These are phyloP conservation scores for Solanum microdontum DNA, from an alignment of 257 asterid species.

Conservation along the genomic window DNA sequence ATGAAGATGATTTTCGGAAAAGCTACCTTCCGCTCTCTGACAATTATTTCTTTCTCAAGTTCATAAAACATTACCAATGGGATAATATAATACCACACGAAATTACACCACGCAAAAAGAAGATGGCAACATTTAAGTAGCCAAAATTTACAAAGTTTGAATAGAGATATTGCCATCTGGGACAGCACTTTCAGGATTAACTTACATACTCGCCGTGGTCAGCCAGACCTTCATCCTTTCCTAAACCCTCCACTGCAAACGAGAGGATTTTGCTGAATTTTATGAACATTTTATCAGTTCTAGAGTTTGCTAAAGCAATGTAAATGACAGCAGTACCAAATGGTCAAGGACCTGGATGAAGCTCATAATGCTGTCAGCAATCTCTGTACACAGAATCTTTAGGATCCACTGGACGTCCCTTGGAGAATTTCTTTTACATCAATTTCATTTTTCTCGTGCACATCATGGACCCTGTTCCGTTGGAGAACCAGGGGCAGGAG, in stretches of 20 bases:
- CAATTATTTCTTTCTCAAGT: neutral
- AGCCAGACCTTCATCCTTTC: neutral
- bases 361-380: neutral
- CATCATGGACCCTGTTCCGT: conserved; percentile 8
- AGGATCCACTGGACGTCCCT: neutral
- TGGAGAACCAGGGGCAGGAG: conserved; percentile 24
- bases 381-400: neutral
- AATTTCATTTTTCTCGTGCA: neutral
- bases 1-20: neutral
- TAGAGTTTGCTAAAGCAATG: neutral
- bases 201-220: neutral
- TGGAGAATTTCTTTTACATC: neutral
- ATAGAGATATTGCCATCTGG: neutral
- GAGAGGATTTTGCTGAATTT: neutral
- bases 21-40: neutral
- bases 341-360: neutral
- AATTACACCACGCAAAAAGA: neutral
- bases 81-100: neutral
- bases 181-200: neutral
- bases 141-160: neutral
- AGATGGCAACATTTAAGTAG: neutral
- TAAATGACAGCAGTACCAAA: neutral
- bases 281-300: neutral
- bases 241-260: neutral
- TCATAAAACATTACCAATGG: neutral